Evolutionary conservation across 768 basidiomycete species (phyloP).

Genomic region (Rhizopogon roseolus): DNA sequence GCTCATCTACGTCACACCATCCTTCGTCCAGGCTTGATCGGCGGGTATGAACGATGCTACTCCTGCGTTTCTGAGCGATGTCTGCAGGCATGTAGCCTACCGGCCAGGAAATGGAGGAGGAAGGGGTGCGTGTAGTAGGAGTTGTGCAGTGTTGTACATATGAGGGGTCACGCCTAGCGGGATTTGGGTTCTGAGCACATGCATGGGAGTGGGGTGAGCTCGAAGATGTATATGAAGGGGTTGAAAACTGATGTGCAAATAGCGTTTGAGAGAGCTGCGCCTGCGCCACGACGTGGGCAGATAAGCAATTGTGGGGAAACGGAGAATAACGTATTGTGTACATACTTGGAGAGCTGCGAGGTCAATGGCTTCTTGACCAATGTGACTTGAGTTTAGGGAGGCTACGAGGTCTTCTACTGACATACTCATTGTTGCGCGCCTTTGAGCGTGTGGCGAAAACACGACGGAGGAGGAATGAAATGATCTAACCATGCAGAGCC

Average conservation of each 20-base stretch:
- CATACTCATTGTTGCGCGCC: conserved; percentile 33
- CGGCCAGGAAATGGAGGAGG: conserved; percentile 25
- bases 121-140: conserved; percentile 32
- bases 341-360: conserved; percentile 43
- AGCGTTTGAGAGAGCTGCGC: conserved; percentile 44
- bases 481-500: neutral
- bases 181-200: conserved; percentile 14
- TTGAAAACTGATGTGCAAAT: conserved; percentile 25
- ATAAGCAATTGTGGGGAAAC: conserved; percentile 12
- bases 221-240: conserved; percentile 13
- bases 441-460: conserved; percentile 3
- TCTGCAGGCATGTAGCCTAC: conserved; percentile 16
- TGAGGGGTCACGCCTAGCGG: conserved; percentile 25
- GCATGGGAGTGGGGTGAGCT: conserved; percentile 14
- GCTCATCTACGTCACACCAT: conserved; percentile 31
- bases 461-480: conserved; percentile 3
- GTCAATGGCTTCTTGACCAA: conserved; percentile 50
- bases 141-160: conserved; percentile 36
- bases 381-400: conserved; percentile 41
- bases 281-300: conserved; percentile 18
- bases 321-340: conserved; percentile 7
- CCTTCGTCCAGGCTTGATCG: conserved; percentile 20
- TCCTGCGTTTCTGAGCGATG: conserved; percentile 24
- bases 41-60: conserved; percentile 17
- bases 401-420: conserved; percentile 50